Evolutionary conservation across 345 rosid species (phyloP).

Genomic region (Erodium maritimum): DNA sequence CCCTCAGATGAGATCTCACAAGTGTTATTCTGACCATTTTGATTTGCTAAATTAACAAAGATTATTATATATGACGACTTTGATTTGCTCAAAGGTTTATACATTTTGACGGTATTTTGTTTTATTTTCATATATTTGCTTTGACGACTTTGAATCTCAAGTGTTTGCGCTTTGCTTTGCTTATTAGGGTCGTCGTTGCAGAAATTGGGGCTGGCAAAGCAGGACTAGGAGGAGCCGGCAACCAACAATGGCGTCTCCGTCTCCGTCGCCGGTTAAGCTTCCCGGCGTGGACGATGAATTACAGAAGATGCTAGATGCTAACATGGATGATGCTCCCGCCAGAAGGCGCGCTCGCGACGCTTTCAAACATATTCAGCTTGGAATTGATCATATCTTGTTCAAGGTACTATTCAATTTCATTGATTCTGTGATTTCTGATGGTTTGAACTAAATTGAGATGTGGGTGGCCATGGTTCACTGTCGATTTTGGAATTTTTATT

Average conservation of each 20-base stretch:
- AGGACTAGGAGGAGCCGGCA: conserved; percentile 10
- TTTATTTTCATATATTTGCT: too few species aligned
- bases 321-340: conserved; percentile 65
- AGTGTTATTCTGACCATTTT: too few species aligned
- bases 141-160: too few species aligned
- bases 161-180: too few species aligned
- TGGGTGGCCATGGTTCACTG: too few species aligned
- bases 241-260: conserved; percentile 25
- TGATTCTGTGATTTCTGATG: conserved; percentile 3
- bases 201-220: conserved; percentile 15
- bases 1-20: too few species aligned
- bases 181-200: neutral
- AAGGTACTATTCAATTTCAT: conserved; percentile 35
- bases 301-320: conserved; percentile 38
- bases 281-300: conserved; percentile 40
- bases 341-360: conserved; percentile 74
- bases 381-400: conserved; percentile 71
- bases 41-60: too few species aligned
- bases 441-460: too few species aligned
- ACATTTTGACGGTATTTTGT: too few species aligned
- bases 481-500: too few species aligned
- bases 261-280: conserved; percentile 24
- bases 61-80: too few species aligned
- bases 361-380: conserved; percentile 56
- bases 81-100: too few species aligned